Percentiles rank a stretch among this genome's conserved stretches.
Evolutionary conservation across 371 early-diverging fungal species (phyloP).

Genomic region (Cokeromyces recurvatus): DNA sequence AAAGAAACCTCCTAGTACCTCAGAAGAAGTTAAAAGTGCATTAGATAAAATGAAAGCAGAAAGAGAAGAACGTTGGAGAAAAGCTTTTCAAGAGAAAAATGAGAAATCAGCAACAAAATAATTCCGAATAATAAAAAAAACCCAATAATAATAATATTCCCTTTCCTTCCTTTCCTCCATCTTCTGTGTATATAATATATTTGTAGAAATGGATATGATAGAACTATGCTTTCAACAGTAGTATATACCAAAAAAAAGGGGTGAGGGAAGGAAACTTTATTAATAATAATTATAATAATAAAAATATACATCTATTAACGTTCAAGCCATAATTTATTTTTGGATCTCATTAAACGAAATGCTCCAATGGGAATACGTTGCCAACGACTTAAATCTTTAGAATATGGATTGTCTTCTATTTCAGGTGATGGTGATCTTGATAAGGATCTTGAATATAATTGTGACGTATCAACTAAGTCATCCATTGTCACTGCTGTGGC

Average conservation of each 20-base stretch:
- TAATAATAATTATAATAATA: too few relatives aligned
- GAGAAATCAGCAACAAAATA: conserved; percentile 3
- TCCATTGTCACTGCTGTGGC: conserved; percentile 48
- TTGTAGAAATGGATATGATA: too few relatives aligned
- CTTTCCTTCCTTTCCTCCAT: too few relatives aligned
- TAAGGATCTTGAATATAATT: conserved; percentile 31
- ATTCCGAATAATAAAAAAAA: too few relatives aligned
- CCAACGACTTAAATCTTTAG: conserved; percentile 56
- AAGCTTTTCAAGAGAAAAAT: conserved; percentile 23
- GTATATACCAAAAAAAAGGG: too few relatives aligned
- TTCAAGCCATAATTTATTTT: conserved; percentile 42
- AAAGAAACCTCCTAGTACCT: conserved; percentile 47
- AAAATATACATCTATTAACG: too few relatives aligned
- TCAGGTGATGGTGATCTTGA: conserved; percentile 53
- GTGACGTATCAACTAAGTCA: conserved; percentile 56
- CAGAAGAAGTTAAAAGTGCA: conserved; percentile 34
- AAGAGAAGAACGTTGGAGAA: conserved; percentile 47
- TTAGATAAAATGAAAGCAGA: conserved; percentile 38
- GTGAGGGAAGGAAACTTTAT: too few relatives aligned
- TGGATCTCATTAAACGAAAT: conserved; percentile 45
- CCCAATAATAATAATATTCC: too few relatives aligned
- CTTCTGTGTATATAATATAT: too few relatives aligned
- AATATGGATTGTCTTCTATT: conserved; percentile 33
- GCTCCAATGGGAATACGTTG: conserved; percentile 60
- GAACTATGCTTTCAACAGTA: too few relatives aligned